Evolutionary conservation across 2,329 filamentous ascomycete genomes (phyloP).

Genomic region (Apiospora pterosperma): DNA sequence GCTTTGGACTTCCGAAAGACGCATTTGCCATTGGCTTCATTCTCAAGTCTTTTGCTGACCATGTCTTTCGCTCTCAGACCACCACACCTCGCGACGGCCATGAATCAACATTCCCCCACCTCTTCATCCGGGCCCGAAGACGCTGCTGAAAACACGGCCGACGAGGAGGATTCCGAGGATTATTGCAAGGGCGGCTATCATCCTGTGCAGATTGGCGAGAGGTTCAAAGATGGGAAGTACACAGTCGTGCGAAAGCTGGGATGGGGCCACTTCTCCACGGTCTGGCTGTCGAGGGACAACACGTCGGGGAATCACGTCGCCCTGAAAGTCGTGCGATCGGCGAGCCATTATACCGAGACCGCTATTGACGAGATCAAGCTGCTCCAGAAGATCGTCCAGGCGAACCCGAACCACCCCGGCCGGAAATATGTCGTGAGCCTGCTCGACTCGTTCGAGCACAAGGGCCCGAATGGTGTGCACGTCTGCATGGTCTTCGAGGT

Average conservation of each 20-base stretch:
- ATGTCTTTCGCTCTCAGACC: slow-evolving; percentile 38
- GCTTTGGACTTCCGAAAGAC: background rate
- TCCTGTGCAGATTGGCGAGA: slow-evolving; percentile 88
- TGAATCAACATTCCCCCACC: slow-evolving; percentile 68
- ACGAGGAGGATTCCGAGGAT: slow-evolving; percentile 98
- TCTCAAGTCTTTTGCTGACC: slow-evolving; percentile 22
- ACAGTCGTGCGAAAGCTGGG: slow-evolving; percentile 94
- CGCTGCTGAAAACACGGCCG: slow-evolving; percentile 84
- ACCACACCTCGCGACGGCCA: slow-evolving; percentile 52
- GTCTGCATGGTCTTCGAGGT: slow-evolving; percentile 99
- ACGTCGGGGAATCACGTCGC: slow-evolving; percentile 89
- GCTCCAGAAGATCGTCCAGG: slow-evolving; percentile 92
- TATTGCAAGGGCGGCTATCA: slow-evolving; percentile 99
- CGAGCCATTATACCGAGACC: slow-evolving; percentile 97
- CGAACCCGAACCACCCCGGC: slow-evolving; percentile 91
- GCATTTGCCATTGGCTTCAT: background rate
- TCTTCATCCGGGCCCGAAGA: slow-evolving; percentile 79
- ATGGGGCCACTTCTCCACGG: slow-evolving; percentile 99
- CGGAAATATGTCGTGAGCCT: slow-evolving; percentile 94
- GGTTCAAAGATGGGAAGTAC: slow-evolving; percentile 97
- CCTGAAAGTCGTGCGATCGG: slow-evolving; percentile 94
- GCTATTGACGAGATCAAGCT: slow-evolving; percentile 99
- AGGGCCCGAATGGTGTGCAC: slow-evolving; percentile 92
- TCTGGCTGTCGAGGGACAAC: slow-evolving; percentile 83
- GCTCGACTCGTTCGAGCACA: slow-evolving; percentile 95